These are phyloP conservation scores for Myochromella boudieri DNA, from an alignment of 768 basidiomycete species.

Conservation along the genomic window DNA sequence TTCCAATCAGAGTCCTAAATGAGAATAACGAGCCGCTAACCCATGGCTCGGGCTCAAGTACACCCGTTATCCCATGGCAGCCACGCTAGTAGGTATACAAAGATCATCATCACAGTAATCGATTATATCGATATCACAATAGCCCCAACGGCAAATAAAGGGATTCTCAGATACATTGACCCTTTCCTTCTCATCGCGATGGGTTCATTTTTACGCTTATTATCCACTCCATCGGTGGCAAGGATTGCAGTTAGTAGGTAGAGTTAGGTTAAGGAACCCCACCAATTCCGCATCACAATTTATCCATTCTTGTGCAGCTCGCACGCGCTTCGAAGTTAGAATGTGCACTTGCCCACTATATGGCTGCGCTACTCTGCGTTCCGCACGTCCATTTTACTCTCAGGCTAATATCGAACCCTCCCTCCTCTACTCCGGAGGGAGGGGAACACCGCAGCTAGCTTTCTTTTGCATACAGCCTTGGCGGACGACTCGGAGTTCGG, in stretches of 20 bases:
- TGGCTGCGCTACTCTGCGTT: conserved; percentile 11
- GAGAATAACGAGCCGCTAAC: conserved; percentile 1
- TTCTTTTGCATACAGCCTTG: too few relatives aligned
- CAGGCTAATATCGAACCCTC: conserved; percentile 18
- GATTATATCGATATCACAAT: neutral
- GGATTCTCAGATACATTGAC: neutral
- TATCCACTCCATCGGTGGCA: too few relatives aligned
- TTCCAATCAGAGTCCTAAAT: neutral
- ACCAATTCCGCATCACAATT: conserved; percentile 19
- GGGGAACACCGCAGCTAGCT: too few relatives aligned
- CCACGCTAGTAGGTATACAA: too few relatives aligned
- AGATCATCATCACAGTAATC: too few relatives aligned
- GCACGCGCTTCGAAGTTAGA: conserved; percentile 21
- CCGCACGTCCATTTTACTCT: conserved; percentile 29
- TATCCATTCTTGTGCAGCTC: conserved; percentile 25
- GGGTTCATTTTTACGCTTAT: conserved; percentile 6
- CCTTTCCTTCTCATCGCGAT: too few relatives aligned
- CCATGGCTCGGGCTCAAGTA: too few relatives aligned
- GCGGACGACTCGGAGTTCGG: too few relatives aligned
- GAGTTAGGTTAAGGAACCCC: neutral
- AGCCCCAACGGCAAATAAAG: neutral
- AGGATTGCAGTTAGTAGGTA: too few relatives aligned
- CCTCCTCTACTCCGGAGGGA: too few relatives aligned
- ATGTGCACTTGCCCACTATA: conserved; percentile 1
- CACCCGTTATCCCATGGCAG: too few relatives aligned